Base-by-base conservation (phyloP, 2,329 filamentous ascomycete genomes). In the Pseudocercospora vitis region DNA sequence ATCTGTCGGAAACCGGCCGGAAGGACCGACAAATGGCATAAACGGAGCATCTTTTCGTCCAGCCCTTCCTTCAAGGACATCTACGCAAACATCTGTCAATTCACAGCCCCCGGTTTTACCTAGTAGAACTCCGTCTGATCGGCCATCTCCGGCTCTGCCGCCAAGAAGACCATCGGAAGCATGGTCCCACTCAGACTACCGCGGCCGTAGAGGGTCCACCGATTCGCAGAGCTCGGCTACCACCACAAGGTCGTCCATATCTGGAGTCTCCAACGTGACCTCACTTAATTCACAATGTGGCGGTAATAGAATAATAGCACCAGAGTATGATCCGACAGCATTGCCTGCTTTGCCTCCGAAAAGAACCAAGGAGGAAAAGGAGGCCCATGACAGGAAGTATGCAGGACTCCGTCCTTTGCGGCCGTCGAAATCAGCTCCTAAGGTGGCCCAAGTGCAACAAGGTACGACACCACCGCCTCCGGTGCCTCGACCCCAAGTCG, bases 311-410 rank as follows among this genome's bases (percentile, higher is more conserved):
- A 52, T 71, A 45, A 54, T 59, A 48, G 69, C 82, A 4, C 82
- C 83, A 7, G 76, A 77, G 42, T 85, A 78, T 70, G 80, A 81
- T 55, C 77, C 81, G 45, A 68, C 75, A 11, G 74, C 76, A 31
- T 68, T 84, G 7, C 82, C 82, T 48, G 72, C 77, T 24, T 70
- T 84, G 29, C 81, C 81, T 45, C 75, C 78, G 1, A 81, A 78
- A 61, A 68, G 71, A 49, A 64, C 70, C n/a, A 64, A 70, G n/a
- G 71, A 73, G 45, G 69, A 76, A 32, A 68, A 68, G 42, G 73
- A 75, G 42, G 67, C 65, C 4, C 59, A 57, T 14, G 61, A 63
- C 28, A 52, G 58, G 29, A 64, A 60, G 40, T 63, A 65, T 33
- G 54, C 54, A 51, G 50, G 50, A 5, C 18, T 48, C 19, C 50